These are phyloP conservation scores for Carex pumila DNA, from an alignment of 176 grass and related monocot genomes.

Conservation along the genomic window DNA sequence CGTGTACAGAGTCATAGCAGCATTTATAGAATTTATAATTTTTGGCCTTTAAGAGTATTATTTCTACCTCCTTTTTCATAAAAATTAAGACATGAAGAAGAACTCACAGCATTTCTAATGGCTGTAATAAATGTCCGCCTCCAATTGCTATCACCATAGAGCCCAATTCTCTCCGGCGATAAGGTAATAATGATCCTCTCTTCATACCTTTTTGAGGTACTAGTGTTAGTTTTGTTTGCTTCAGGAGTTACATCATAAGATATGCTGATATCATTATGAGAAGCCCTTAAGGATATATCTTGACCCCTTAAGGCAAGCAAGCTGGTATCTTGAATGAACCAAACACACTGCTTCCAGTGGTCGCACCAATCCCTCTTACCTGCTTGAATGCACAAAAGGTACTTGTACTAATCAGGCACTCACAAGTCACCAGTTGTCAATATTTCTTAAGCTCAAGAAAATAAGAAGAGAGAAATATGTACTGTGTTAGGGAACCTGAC, in stretches of 20 bases:
- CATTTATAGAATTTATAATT: background rate
- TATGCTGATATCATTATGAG: slow-evolving; percentile 70
- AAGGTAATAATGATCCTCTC: slow-evolving; percentile 37
- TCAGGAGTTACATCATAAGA: slow-evolving; percentile 47
- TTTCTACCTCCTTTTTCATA: slow-evolving; percentile 2
- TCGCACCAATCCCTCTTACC: slow-evolving; percentile 74
- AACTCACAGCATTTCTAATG: slow-evolving; percentile 61
- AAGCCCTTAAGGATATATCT: slow-evolving; percentile 54
- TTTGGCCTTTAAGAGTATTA: background rate
- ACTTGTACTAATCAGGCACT: background rate
- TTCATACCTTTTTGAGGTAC: slow-evolving; percentile 19
- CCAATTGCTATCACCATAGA: slow-evolving; percentile 86
- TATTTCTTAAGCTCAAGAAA: background rate
- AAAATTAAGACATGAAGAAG: background rate
- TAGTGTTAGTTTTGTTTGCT: background rate
- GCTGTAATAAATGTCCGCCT: slow-evolving; percentile 43
- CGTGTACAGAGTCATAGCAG: background rate
- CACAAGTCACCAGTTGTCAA: background rate
- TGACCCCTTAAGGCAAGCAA: slow-evolving; percentile 35
- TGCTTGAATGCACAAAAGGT: slow-evolving; percentile 23
- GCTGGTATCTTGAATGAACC: slow-evolving; percentile 56
- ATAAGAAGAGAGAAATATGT: background rate
- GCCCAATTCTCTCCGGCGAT: slow-evolving; percentile 60
- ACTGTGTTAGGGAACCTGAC: background rate
- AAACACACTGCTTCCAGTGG: slow-evolving; percentile 98